Evolutionary conservation across 2,329 filamentous ascomycete species (phyloP).

Genomic region (Beauveria australis): DNA sequence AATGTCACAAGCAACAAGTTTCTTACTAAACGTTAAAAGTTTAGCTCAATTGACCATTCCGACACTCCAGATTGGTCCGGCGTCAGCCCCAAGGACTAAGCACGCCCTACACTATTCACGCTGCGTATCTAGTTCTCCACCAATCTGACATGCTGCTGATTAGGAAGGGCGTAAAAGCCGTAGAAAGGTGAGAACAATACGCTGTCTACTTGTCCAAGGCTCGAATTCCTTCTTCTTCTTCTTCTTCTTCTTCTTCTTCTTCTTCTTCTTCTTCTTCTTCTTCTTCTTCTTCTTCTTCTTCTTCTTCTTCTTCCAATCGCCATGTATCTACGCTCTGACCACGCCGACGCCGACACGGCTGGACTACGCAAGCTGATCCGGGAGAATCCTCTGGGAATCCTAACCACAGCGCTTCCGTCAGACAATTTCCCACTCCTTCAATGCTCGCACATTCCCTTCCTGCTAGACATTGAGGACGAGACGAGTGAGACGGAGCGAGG

Average conservation of each 20-base stretch:
- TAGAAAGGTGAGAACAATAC: background rate
- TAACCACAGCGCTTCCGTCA: conserved; percentile 54
- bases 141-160: background rate
- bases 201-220: background rate
- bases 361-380: conserved; percentile 48
- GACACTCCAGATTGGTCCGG: conserved; percentile 1
- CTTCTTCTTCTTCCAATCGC: background rate
- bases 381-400: conserved; percentile 51
- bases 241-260: too few species aligned
- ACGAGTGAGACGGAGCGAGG: conserved; percentile 32
- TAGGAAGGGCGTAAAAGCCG: background rate
- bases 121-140: conserved; percentile 1
- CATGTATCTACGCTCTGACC: conserved; percentile 19
- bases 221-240: background rate
- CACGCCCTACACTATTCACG: conserved; percentile 4
- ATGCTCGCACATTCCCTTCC: conserved; percentile 51
- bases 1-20: background rate
- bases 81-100: background rate
- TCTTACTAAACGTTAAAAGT: background rate
- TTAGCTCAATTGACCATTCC: conserved; percentile 6
- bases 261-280: too few species aligned
- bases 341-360: conserved; percentile 42
- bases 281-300: background rate
- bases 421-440: conserved; percentile 42
- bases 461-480: conserved; percentile 43